Evolutionary conservation across 345 rosid genomes (phyloP), one percentile per base, ranked within the genome.

Genomic region (Brassica rapa): DNA sequence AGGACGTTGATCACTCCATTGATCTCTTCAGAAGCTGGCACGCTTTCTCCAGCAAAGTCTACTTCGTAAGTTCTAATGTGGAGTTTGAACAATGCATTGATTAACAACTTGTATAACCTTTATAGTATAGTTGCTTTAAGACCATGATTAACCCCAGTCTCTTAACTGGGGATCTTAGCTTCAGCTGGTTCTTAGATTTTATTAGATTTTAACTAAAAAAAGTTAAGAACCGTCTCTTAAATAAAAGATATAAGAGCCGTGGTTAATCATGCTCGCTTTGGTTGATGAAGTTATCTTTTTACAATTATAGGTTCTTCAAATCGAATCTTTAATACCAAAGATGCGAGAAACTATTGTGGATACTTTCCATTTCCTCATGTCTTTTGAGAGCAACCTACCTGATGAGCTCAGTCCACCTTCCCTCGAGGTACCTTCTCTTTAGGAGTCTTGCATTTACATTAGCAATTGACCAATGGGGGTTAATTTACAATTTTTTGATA

Each of bases 11-110:
- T 68, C 95, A 88, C 66, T 70, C 90, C 70, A 88, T 71, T 73
- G 90, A 91, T 83, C 84, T 85, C 75, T 86, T 90, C 75, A 89
- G 86, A 66, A 87, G 77, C 72, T 89, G 97, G 89, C 92, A 89
- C 73, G 86, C 95, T 4, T 82, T 91, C 80, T 84, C 83, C 33
- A 93, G 98, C 78, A 90, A 90, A 89, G 88, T 89, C 69, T 87
- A 88, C 77, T 90, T 89, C 84, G 99, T 96, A 85, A 89, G 99
- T 84, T 10, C 21, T 19, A 19, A 19, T 19, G 21, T 19, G 21
- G 21, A 19, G 21, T 19, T 19, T 19, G 29, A 25, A 25, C 29
- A 25, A 25, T 25, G 29, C 29, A 25, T 25, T 25, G 29, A 25
- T 25, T 25, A 25, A 25, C 29, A 3, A 25, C 29, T 25, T 25